Conservation (phyloP, 148 eudicot genomes). For the Mesembryanthemum crystallinum region DNA sequence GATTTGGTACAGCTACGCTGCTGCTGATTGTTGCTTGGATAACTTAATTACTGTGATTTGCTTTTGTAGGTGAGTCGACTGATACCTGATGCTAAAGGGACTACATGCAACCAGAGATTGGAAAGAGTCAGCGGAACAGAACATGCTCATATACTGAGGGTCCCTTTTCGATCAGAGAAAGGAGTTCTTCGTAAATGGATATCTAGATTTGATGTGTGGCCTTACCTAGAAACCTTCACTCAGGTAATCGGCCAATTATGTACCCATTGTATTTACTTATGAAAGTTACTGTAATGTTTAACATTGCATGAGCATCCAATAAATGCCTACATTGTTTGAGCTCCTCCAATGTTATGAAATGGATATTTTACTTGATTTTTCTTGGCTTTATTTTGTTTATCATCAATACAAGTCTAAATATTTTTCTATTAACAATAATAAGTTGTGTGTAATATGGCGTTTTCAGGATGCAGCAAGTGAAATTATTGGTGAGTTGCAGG, state of each 20-base stretch:
- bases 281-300: neutral
- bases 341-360: neutral
- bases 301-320: neutral
- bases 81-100: conserved; percentile 95
- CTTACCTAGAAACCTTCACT: conserved; percentile 79
- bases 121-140: conserved; percentile 85
- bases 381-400: neutral
- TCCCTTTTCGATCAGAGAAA: conserved; percentile 83
- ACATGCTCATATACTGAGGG: conserved; percentile 73
- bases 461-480: conserved; percentile 85
- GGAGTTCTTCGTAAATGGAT: conserved; percentile 93
- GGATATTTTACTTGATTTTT: neutral
- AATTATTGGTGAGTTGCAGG: conserved; percentile 82
- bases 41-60: neutral
- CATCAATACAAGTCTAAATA: neutral
- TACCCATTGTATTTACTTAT: neutral
- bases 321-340: neutral
- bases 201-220: conserved; percentile 98
- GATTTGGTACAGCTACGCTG: neutral
- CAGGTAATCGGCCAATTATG: conserved; percentile 47
- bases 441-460: conserved; percentile 12
- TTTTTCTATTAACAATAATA: neutral
- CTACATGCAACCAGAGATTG: conserved; percentile 89
- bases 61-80: conserved; percentile 69
- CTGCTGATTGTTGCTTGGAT: neutral